A percentile compares a stretch with the other conserved stretches of the same genome.
phyloP scores from a whole-genome alignment of 192 early-diverging fungal genomes.

The Coemansia sp. region DNA sequence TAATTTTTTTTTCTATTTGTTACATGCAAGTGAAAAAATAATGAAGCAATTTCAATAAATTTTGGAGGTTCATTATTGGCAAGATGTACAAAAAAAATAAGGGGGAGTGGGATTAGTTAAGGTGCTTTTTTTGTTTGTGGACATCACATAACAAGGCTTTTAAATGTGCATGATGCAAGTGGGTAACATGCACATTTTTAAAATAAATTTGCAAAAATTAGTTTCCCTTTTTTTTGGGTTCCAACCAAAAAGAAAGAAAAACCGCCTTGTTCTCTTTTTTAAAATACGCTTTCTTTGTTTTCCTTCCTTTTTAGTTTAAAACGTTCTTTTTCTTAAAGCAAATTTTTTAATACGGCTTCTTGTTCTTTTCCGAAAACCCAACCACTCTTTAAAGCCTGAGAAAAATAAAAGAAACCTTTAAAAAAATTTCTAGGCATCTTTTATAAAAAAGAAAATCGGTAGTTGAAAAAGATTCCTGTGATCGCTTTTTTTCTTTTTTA shows the following conservation, averaged over 20 bases:
- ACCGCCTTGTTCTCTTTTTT: too few species aligned
- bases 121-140: too few species aligned
- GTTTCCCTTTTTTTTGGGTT: not conserved
- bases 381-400: not conserved
- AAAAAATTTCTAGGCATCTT: conserved; percentile 1
- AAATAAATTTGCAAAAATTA: not conserved
- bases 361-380: not conserved
- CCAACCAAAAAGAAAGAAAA: not conserved
- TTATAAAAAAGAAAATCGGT: too few species aligned
- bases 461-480: too few species aligned
- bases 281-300: too few species aligned
- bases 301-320: not conserved
- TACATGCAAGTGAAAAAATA: not conserved
- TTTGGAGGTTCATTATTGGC: too few species aligned
- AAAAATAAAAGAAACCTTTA: conserved; percentile 5
- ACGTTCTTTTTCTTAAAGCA: too few species aligned
- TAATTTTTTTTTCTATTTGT: not conserved
- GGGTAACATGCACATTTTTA: not conserved
- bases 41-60: not conserved
- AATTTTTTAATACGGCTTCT: not conserved
- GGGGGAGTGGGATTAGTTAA: too few species aligned
- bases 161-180: too few species aligned
- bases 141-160: too few species aligned
- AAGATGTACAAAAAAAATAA: too few species aligned
- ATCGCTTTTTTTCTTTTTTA: too few species aligned